phyloP scores from a whole-genome alignment of 208 protist genomes.

The Angomonas ambiguus region DNA sequence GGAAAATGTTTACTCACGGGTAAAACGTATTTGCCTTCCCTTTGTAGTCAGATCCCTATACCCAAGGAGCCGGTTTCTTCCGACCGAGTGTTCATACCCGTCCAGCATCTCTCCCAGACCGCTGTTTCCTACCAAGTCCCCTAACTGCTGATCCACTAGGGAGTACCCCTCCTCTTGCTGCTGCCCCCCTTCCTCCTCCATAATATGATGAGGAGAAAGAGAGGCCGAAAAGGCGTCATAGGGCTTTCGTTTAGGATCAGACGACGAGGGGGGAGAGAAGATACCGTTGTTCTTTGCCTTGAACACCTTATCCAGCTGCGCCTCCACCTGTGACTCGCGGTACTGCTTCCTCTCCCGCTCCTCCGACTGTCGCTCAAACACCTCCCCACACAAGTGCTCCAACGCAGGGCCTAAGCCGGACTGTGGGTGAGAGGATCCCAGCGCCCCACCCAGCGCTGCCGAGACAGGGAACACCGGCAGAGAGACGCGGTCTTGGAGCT shows the following conservation, averaged over 20 bases:
- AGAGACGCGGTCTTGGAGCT: conserved; percentile 48
- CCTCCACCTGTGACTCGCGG: conserved; percentile 26
- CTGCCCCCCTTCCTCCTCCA: neutral
- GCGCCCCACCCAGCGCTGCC: conserved; percentile 59
- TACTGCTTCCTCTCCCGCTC: conserved; percentile 29
- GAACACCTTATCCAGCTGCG: conserved; percentile 59
- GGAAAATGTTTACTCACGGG: conserved; percentile 28
- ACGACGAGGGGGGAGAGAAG: conserved; percentile 16
- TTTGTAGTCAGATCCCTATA: conserved; percentile 88
- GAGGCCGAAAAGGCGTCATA: conserved; percentile 5
- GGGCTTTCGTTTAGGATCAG: neutral
- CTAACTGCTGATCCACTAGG: conserved; percentile 85
- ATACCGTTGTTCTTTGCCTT: conserved; percentile 68
- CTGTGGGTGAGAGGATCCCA: conserved; percentile 45
- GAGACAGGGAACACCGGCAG: conserved; percentile 90
- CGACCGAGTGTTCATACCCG: conserved; percentile 63
- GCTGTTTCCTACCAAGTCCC: conserved; percentile 42
- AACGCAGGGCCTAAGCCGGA: conserved; percentile 55
- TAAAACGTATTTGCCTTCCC: conserved; percentile 73
- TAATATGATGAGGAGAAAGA: too few relatives aligned
- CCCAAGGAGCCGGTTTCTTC: conserved; percentile 53
- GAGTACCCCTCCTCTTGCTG: conserved; percentile 20
- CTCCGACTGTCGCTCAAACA: conserved; percentile 53
- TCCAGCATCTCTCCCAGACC: conserved; percentile 52
- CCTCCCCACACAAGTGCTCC: conserved; percentile 58